A percentile compares a stretch with the other conserved stretches of the same genome.
phyloP scores from a whole-genome alignment of 805 yeast species.

The Sungouiozyma intestinalis region DNA sequence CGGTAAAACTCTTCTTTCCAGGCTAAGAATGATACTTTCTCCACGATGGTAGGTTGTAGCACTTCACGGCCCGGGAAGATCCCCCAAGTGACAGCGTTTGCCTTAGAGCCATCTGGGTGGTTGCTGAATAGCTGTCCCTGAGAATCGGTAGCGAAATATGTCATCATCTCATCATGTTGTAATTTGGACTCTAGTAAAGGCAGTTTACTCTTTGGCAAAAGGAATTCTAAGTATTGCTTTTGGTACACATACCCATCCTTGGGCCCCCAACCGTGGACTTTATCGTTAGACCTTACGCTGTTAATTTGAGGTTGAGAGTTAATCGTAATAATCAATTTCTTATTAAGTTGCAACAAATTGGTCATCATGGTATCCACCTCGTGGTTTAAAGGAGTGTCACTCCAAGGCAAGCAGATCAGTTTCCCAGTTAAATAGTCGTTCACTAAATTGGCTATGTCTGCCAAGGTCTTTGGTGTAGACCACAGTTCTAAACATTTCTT shows the following conservation, averaged over 20 bases:
- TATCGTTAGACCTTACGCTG: constrained; percentile 62
- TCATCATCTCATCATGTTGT: constrained; percentile 40
- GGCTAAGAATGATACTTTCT: constrained; percentile 81
- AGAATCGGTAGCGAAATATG: constrained; percentile 66
- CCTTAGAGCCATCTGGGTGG: constrained; percentile 55
- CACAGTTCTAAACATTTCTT: constrained; percentile 74
- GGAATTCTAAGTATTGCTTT: constrained; percentile 83
- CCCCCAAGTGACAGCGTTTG: constrained; percentile 98
- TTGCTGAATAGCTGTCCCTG: constrained; percentile 54
- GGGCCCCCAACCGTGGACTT: constrained; percentile 91
- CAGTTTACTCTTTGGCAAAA: constrained; percentile 47
- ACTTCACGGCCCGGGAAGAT: constrained; percentile 94
- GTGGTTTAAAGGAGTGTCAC: constrained; percentile 75
- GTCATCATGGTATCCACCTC: constrained; percentile 58
- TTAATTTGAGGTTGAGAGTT: constrained; percentile 93
- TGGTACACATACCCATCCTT: constrained; percentile 86
- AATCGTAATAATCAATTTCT: constrained; percentile 63
- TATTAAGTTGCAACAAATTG: constrained; percentile 53
- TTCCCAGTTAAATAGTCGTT: constrained; percentile 62
- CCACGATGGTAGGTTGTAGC: constrained; percentile 92
- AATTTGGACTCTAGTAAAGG: constrained; percentile 21
- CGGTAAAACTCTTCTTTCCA: constrained; percentile 95
- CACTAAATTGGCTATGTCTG: constrained; percentile 55
- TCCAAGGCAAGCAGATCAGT: constrained; percentile 80
- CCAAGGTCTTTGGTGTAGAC: constrained; percentile 62